A percentile compares a stretch with the other conserved stretches of the same genome.
These are phyloP conservation scores for Penicillium psychrosexuale DNA, from an alignment of 2,329 filamentous ascomycete species.

Conservation along the genomic window DNA sequence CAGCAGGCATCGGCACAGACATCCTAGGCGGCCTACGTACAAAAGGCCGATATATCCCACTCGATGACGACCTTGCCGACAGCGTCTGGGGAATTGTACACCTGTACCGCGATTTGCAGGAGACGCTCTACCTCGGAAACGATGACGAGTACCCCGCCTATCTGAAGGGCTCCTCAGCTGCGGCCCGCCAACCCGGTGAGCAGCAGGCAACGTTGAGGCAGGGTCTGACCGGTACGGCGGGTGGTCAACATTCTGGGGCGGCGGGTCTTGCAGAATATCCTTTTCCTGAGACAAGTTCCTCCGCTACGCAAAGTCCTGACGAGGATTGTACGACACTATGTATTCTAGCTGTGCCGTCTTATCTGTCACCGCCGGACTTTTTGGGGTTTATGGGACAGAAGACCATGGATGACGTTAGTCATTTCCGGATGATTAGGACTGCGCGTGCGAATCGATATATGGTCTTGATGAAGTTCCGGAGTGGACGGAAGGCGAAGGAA, in stretches of 20 bases:
- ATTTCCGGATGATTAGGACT: slow-evolving; percentile 93
- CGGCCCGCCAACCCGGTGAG: slow-evolving; percentile 28
- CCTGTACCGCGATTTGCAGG: slow-evolving; percentile 80
- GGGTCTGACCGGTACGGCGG: slow-evolving; percentile 11
- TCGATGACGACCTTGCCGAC: slow-evolving; percentile 69
- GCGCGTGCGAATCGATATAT: slow-evolving; percentile 87
- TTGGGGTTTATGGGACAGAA: slow-evolving; percentile 86
- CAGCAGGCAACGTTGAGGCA: slow-evolving; percentile 17
- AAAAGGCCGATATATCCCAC: slow-evolving; percentile 73
- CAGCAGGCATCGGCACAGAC: slow-evolving; percentile 51
- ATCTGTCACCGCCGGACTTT: slow-evolving; percentile 87
- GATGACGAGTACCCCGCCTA: slow-evolving; percentile 47
- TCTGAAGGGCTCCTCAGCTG: slow-evolving; percentile 38
- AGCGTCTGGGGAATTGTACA: slow-evolving; percentile 91
- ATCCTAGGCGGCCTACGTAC: slow-evolving; percentile 66
- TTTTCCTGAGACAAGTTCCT: slow-evolving; percentile 17
- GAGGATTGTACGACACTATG: slow-evolving; percentile 82
- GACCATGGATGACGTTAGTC: slow-evolving; percentile 80
- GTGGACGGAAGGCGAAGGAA: slow-evolving; percentile 66
- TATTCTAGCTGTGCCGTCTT: slow-evolving; percentile 90
- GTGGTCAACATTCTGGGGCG: slow-evolving; percentile 4
- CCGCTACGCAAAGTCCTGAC: slow-evolving; percentile 17
- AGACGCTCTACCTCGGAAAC: slow-evolving; percentile 59
- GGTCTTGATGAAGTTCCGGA: slow-evolving; percentile 90
- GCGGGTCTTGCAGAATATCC: slow-evolving; percentile 14